Evolutionary conservation across 495 filamentous ascomycete species (phyloP).

Genomic region (Tuber melanosporum): DNA sequence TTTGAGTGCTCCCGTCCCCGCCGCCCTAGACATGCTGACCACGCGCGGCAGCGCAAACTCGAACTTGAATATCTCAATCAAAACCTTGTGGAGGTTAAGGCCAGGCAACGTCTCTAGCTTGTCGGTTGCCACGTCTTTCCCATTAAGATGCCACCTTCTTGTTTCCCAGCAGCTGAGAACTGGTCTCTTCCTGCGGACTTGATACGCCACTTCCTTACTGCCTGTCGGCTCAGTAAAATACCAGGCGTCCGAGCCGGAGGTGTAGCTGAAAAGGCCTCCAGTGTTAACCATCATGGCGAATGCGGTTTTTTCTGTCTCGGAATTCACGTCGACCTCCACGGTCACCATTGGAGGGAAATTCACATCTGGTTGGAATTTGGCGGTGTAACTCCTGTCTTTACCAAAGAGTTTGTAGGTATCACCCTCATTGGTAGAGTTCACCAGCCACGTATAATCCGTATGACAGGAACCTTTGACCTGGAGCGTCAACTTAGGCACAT

Average conservation of each 20-base stretch:
- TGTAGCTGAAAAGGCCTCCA: neutral
- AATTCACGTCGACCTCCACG: accelerated
- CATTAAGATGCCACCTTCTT: neutral
- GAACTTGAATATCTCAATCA: neutral
- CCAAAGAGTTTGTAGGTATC: neutral
- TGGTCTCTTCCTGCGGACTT: neutral
- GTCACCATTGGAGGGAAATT: neutral
- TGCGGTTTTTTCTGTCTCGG: neutral
- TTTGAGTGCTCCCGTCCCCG: neutral
- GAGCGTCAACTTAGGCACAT: too few species aligned
- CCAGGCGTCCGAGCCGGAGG: neutral
- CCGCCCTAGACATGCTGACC: neutral
- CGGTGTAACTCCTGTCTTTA: accelerated
- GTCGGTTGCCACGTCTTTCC: neutral
- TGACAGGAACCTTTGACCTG: too few species aligned
- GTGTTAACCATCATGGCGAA: neutral
- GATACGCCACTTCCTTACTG: accelerated
- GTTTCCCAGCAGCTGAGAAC: neutral
- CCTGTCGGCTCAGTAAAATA: neutral
- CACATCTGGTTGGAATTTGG: neutral
- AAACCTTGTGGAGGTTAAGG: neutral
- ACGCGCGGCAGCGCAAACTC: neutral
- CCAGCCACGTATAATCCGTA: neutral
- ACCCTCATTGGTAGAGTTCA: neutral
- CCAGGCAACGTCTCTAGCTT: neutral